Conservation (phyloP, 306 rosid genomes). For the Abrus precatorius region DNA sequence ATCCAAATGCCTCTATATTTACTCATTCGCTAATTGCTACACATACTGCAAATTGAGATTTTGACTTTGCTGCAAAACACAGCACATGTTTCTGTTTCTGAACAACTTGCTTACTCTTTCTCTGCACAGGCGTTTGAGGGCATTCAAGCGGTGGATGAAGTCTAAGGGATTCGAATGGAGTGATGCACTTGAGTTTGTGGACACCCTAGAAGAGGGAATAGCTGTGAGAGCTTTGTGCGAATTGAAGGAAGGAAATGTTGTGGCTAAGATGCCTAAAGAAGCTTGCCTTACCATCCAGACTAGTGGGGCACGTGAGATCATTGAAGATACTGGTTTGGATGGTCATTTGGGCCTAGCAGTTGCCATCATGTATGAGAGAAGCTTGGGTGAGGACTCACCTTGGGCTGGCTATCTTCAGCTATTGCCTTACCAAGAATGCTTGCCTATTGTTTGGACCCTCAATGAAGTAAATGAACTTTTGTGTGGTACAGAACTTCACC, state of each 20-base stretch:
- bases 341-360: constrained; percentile 71
- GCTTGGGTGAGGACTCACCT: constrained; percentile 68
- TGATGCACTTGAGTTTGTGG: constrained; percentile 65
- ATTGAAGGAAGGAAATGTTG: constrained; percentile 75
- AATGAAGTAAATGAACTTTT: constrained; percentile 66
- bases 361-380: constrained; percentile 87
- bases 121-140: constrained; percentile 71
- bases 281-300: constrained; percentile 80
- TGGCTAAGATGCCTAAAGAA: constrained; percentile 81
- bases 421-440: constrained; percentile 66
- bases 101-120: not conserved
- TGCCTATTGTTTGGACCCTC: constrained; percentile 81
- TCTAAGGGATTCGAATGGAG: constrained; percentile 69
- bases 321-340: constrained; percentile 61
- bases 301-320: constrained; percentile 63
- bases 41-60: not conserved
- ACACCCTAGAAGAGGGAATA: constrained; percentile 60
- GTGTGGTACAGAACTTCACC: constrained; percentile 83
- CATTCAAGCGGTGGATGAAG: constrained; percentile 93
- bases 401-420: constrained; percentile 84
- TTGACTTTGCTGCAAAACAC: not conserved
- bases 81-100: not conserved
- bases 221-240: constrained; percentile 66
- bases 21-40: not conserved
- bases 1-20: not conserved